These are phyloP conservation scores for Proteromonas lacertae DNA, from an alignment of 352 stramenopile genomes.

Conservation along the genomic window DNA sequence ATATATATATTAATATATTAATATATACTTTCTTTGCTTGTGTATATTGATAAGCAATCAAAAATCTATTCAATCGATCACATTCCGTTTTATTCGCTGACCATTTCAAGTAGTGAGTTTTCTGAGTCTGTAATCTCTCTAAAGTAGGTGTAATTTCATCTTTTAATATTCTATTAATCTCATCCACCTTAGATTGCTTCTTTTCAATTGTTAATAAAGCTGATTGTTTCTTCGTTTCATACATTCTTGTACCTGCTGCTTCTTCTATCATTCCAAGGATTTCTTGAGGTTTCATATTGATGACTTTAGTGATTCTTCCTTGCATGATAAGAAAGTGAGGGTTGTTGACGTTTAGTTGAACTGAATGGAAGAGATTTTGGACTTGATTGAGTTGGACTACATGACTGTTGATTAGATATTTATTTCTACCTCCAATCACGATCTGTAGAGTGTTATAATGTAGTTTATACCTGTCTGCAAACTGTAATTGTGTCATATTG, in stretches of 20 bases:
- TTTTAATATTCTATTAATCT: constrained; percentile 85
- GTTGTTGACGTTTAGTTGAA: constrained; percentile 99
- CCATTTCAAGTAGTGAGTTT: constrained; percentile 90
- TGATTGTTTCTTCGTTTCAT: constrained; percentile 91
- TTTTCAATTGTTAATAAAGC: constrained; percentile 96
- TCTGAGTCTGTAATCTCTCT: constrained; percentile 75
- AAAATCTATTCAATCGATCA: constrained; percentile 77
- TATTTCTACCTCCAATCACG: constrained; percentile 89
- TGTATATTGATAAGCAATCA: constrained; percentile 69
- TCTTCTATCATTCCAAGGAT: constrained; percentile 99
- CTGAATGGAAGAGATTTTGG: constrained; percentile 96
- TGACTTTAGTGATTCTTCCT: constrained; percentile 80
- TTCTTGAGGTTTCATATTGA: constrained; percentile 98
- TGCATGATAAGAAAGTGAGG: constrained; percentile 99
- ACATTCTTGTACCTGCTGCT: constrained; percentile 93
- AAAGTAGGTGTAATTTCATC: constrained; percentile 97
- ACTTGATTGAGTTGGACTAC: constrained; percentile 81
- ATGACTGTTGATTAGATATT: constrained; percentile 97
- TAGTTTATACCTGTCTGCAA: constrained; percentile 24
- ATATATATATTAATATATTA: too few relatives aligned
- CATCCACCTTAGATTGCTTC: constrained; percentile 93
- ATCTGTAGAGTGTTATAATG: constrained; percentile 23
- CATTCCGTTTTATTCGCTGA: constrained; percentile 88
- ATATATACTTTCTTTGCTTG: constrained; percentile 42
- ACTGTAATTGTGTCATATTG: constrained; percentile 89